A percentile compares a stretch with the other conserved stretches of the same genome.
phyloP scores from a whole-genome alignment of 2,329 filamentous ascomycete species.

The Nemania sp. region DNA sequence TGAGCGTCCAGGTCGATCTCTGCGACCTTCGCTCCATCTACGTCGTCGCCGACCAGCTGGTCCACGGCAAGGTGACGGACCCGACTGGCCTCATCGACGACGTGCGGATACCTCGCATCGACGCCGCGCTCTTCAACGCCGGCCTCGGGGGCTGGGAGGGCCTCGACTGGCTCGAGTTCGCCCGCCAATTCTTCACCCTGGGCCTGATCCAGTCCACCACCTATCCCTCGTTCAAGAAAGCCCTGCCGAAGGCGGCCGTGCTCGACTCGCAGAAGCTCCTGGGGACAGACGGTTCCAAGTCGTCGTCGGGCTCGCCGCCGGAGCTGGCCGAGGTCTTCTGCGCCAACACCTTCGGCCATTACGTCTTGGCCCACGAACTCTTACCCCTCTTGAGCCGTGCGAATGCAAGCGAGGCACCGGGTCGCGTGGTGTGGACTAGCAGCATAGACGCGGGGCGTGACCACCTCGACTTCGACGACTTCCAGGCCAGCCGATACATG shows the following conservation, averaged over 20 bases:
- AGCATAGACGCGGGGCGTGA: conserved; percentile 70
- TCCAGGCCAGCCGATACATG: conserved; percentile 69
- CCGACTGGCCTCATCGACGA: conserved; percentile 44
- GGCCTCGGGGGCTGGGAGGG: conserved; percentile 86
- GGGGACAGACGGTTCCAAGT: conserved; percentile 23
- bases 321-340: conserved; percentile 81
- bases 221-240: conserved; percentile 77
- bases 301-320: conserved; percentile 55
- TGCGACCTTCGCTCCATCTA: conserved; percentile 61
- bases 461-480: conserved; percentile 68
- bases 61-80: conserved; percentile 51
- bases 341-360: conserved; percentile 94
- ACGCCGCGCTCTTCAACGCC: conserved; percentile 83
- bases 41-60: conserved; percentile 52
- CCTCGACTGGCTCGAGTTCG: conserved; percentile 68
- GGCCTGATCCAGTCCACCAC: conserved; percentile 71
- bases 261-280: conserved; percentile 47
- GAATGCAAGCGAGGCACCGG: conserved; percentile 48
- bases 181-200: conserved; percentile 56
- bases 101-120: conserved; percentile 69
- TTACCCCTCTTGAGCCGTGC: conserved; percentile 69
- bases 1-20: conserved; percentile 63
- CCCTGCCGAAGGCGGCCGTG: conserved; percentile 52
- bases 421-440: conserved; percentile 84
- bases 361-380: conserved; percentile 81